phyloP scores from a whole-genome alignment of 352 stramenopile species.

The Hyphochytrium catenoides region DNA sequence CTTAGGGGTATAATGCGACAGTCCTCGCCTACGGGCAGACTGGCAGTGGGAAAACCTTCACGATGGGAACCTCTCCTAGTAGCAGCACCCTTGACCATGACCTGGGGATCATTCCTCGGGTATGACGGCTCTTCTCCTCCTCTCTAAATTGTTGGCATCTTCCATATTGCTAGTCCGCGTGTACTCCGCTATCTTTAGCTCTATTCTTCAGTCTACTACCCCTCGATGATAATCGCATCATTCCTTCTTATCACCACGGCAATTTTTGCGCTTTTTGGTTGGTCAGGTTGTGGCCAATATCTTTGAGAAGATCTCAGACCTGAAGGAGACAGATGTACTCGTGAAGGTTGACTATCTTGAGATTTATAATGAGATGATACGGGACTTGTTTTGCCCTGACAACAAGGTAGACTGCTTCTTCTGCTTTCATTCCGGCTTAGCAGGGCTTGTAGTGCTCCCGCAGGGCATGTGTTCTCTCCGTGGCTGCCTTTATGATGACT shows the following conservation, averaged over 20 bases:
- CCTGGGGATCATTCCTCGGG: constrained; percentile 57
- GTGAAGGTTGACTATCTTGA: constrained; percentile 86
- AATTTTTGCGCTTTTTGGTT: neutral
- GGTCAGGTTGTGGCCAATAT: neutral
- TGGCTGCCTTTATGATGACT: too few species aligned
- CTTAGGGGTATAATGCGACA: constrained; percentile 39
- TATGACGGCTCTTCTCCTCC: constrained; percentile 16
- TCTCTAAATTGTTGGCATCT: constrained; percentile 2
- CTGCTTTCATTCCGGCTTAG: too few species aligned
- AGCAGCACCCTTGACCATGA: constrained; percentile 14
- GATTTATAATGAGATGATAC: constrained; percentile 96
- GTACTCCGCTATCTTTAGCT: constrained; percentile 3
- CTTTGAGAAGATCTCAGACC: neutral
- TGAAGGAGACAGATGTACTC: constrained; percentile 31
- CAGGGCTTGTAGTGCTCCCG: too few species aligned
- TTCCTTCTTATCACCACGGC: constrained; percentile 20
- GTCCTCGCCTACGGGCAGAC: constrained; percentile 60
- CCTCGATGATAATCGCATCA: constrained; percentile 15
- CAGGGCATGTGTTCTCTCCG: too few species aligned
- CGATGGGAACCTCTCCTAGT: constrained; percentile 59
- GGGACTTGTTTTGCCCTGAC: constrained; percentile 70
- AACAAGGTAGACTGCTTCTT: constrained; percentile 21
- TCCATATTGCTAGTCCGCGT: constrained; percentile 2
- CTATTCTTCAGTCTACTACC: neutral
- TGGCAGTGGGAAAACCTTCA: constrained; percentile 82